Conservation (phyloP, 306 rosid species). For the Adenanthera pavonina region DNA sequence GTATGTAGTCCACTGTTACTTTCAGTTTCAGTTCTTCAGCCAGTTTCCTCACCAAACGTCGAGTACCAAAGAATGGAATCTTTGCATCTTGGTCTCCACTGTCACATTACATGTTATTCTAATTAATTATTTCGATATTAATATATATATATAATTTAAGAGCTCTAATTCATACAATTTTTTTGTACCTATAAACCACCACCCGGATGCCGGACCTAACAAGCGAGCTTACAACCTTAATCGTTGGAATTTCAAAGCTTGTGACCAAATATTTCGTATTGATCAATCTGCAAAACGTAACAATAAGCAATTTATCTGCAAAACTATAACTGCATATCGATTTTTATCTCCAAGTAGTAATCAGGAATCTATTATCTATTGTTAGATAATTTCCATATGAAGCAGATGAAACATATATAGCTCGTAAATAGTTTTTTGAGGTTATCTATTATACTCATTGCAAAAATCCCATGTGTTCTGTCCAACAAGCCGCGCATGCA, state of each 20-base stretch:
- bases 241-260: not conserved
- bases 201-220: constrained; percentile 36
- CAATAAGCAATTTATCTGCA: not conserved
- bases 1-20: constrained; percentile 30
- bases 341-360: not conserved
- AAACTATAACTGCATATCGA: too few species aligned
- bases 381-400: too few species aligned
- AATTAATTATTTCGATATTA: too few species aligned
- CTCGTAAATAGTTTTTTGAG: too few species aligned
- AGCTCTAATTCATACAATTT: too few species aligned
- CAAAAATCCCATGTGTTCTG: constrained; percentile 43
- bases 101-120: not conserved
- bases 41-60: not conserved
- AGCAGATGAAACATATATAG: too few species aligned
- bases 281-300: not conserved
- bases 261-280: not conserved
- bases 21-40: constrained; percentile 19
- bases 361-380: too few species aligned
- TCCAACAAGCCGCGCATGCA: constrained; percentile 57
- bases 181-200: constrained; percentile 35
- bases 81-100: constrained; percentile 39
- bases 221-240: constrained; percentile 4
- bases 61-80: constrained; percentile 12
- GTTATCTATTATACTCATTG: constrained; percentile 41
- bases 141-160: too few species aligned